These are phyloP conservation scores for Amaranthus tricolor DNA, from an alignment of 179 eudicot species.

Conservation along the genomic window DNA sequence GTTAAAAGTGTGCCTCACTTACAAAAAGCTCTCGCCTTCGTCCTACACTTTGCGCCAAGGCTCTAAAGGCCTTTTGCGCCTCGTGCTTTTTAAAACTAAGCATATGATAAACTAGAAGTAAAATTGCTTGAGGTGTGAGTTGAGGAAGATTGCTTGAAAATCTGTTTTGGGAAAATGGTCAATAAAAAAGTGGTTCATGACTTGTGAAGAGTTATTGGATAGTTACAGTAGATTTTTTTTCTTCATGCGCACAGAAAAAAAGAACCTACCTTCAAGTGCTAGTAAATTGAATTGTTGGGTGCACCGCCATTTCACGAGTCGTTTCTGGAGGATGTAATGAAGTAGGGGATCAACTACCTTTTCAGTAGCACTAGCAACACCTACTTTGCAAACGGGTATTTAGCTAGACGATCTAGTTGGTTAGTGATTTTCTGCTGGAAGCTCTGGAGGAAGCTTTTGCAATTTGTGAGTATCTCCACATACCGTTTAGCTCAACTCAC, in stretches of 20 bases:
- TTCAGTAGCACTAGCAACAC: neutral
- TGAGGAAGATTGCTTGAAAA: neutral
- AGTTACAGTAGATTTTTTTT: neutral
- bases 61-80: no score
- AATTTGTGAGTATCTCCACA: neutral
- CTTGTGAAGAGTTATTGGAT: neutral
- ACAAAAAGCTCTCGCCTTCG: no score
- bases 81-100: no score
- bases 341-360: neutral
- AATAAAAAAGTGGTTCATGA: neutral
- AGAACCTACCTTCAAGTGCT: neutral
- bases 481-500: neutral
- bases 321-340: neutral
- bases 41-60: no score
- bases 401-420: neutral
- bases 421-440: neutral
- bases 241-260: neutral
- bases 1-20: no score
- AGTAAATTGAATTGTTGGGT: neutral
- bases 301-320: neutral
- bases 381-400: neutral
- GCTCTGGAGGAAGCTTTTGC: neutral
- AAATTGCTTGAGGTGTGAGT: neutral
- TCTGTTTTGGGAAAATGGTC: neutral
- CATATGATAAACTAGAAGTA: neutral